phyloP scores from a whole-genome alignment of 192 early-diverging fungal species.

The Powellomyces hirtus region DNA sequence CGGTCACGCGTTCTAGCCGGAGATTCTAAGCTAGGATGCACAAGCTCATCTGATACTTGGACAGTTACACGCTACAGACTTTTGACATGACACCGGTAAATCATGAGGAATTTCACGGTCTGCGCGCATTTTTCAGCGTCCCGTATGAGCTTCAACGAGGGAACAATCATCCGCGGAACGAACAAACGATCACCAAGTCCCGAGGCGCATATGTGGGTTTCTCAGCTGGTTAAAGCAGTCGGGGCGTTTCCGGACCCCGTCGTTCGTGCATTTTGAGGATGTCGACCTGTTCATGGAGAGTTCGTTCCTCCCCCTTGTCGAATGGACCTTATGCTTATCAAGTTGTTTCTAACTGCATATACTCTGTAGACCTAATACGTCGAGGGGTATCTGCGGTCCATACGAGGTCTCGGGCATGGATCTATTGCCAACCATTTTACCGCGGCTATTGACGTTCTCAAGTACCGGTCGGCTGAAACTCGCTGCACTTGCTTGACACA shows the following conservation, averaged over 20 bases:
- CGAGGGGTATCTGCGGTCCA: conserved; percentile 6
- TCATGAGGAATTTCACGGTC: conserved; percentile 12
- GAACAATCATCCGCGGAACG: conserved; percentile 1
- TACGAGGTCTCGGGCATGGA: conserved; percentile 9
- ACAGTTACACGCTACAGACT: conserved; percentile 15
- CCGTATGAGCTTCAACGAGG: conserved; percentile 4
- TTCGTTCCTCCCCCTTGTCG: too few relatives aligned
- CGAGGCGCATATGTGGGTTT: conserved; percentile 12
- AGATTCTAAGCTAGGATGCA: too few relatives aligned
- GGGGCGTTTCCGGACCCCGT: not conserved
- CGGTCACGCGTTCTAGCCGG: too few relatives aligned
- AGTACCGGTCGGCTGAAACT: not conserved
- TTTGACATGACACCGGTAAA: conserved; percentile 19
- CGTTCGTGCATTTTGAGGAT: not conserved
- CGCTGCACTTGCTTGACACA: too few relatives aligned
- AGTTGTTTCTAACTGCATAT: not conserved
- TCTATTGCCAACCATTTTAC: conserved; percentile 5
- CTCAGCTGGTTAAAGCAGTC: conserved; percentile 5
- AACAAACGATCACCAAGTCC: conserved; percentile 9
- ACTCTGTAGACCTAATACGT: conserved; percentile 1
- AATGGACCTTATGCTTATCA: not conserved
- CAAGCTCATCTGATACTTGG: too few relatives aligned
- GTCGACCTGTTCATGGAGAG: conserved; percentile 7
- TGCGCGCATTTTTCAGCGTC: conserved; percentile 9
- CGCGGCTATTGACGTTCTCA: conserved; percentile 14